phyloP scores from a whole-genome alignment of 306 rosid species.

The Begonia loranthoides region DNA sequence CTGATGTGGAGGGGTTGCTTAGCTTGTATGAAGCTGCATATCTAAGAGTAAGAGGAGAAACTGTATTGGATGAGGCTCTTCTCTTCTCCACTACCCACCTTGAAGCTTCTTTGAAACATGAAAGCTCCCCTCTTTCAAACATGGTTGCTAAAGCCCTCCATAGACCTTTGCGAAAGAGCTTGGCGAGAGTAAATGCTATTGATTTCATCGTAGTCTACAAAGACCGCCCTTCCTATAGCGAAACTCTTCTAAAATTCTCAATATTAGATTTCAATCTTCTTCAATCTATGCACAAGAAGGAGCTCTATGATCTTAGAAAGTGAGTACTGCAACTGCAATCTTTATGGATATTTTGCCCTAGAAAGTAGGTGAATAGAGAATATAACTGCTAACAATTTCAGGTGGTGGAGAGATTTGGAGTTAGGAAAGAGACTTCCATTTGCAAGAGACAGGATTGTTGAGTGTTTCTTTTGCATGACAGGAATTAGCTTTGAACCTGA shows the following conservation, averaged over 20 bases:
- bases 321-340: neutral
- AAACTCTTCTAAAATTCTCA: neutral
- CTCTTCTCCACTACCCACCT: neutral
- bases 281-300: neutral
- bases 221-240: neutral
- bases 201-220: neutral
- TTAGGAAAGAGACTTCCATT: slow-evolving; percentile 6
- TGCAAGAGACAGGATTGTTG: slow-evolving; percentile 25
- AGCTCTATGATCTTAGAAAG: neutral
- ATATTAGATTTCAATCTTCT: neutral
- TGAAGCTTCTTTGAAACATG: neutral
- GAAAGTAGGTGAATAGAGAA: neutral
- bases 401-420: slow-evolving; percentile 37
- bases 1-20: neutral
- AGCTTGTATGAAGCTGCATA: slow-evolving; percentile 3
- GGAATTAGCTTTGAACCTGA: slow-evolving; percentile 11
- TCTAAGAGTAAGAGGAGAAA: too few relatives aligned
- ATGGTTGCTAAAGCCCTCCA: neutral
- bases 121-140: neutral
- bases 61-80: too few relatives aligned
- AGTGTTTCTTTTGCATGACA: slow-evolving; percentile 19
- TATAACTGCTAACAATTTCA: neutral
- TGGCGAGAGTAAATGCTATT: too few relatives aligned
- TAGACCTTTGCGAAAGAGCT: neutral
- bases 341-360: too few relatives aligned